Evolutionary conservation across 306 rosid species (phyloP).

Genomic region (Cucurbita moschata): DNA sequence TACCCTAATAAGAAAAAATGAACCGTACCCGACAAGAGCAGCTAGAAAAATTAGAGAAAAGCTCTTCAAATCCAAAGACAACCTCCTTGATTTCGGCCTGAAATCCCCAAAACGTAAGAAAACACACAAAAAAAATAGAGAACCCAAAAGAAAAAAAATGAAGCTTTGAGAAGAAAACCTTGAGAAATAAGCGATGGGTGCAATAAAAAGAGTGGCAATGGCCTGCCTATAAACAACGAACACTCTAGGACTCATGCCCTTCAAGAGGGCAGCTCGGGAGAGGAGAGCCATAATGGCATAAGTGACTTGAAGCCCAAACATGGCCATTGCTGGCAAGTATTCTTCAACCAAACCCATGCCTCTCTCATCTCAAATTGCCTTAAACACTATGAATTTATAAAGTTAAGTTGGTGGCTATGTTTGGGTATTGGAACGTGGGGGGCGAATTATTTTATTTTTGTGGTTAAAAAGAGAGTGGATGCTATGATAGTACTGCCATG

Average conservation of each 20-base stretch:
- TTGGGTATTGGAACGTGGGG: no score
- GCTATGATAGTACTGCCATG: no score
- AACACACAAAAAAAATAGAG: not conserved
- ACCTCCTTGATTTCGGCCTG: conserved; percentile 29
- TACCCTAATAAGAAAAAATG: not conserved
- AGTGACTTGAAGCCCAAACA: conserved; percentile 39
- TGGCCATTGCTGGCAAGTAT: conserved; percentile 28
- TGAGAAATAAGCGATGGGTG: conserved; percentile 29
- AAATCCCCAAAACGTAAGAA: not conserved
- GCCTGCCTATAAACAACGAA: conserved; percentile 54
- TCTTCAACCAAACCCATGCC: conserved; percentile 22
- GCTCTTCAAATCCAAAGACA: conserved; percentile 29
- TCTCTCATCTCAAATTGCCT: no score
- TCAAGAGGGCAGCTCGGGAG: conserved; percentile 47
- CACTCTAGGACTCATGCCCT: conserved; percentile 52
- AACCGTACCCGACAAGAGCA: conserved; percentile 44
- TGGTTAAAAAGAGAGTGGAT: no score
- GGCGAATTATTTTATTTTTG: no score
- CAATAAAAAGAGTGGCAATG: conserved; percentile 42
- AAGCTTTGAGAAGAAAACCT: not conserved
- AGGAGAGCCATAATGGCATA: conserved; percentile 44
- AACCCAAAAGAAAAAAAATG: not conserved
- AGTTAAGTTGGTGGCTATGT: no score
- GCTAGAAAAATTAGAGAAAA: conserved; percentile 35
- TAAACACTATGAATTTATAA: no score